Percentiles rank a stretch among this genome's conserved stretches.
Conservation (phyloP, 2,329 filamentous ascomycete species). For the Juglanconis juglandina region DNA sequence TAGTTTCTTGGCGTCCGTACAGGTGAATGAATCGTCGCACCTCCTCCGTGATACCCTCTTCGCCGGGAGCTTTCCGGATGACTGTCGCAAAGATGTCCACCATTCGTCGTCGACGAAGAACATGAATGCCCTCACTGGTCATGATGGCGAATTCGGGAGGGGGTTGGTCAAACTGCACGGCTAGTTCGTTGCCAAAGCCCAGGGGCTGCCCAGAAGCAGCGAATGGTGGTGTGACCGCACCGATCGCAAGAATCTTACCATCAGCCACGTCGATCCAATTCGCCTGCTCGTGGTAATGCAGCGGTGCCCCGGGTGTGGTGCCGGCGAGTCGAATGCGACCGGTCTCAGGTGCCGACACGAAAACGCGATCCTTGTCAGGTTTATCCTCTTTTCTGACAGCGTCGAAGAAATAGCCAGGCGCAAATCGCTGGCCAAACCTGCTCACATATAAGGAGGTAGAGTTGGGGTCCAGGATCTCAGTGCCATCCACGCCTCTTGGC, state of each 20-base stretch:
- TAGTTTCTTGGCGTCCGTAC: slow-evolving; percentile 85
- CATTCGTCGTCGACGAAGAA: slow-evolving; percentile 76
- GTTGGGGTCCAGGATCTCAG: slow-evolving; percentile 43
- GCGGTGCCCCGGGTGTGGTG: slow-evolving; percentile 39
- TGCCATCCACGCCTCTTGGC: slow-evolving; percentile 35
- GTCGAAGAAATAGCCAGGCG: slow-evolving; percentile 88
- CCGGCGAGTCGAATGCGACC: slow-evolving; percentile 70
- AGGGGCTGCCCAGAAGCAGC: slow-evolving; percentile 63
- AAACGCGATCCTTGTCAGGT: slow-evolving; percentile 64
- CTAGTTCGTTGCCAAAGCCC: slow-evolving; percentile 92
- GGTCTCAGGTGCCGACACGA: slow-evolving; percentile 83
- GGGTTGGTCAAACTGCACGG: slow-evolving; percentile 87
- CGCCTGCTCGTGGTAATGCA: slow-evolving; percentile 72
- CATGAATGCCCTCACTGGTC: slow-evolving; percentile 85
- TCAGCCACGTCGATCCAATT: slow-evolving; percentile 71
- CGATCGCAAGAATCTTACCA: slow-evolving; percentile 70
- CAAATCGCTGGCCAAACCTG: slow-evolving; percentile 58
- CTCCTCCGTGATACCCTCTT: slow-evolving; percentile 77
- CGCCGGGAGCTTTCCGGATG: slow-evolving; percentile 68
- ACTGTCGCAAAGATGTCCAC: slow-evolving; percentile 89
- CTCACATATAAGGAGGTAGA: slow-evolving; percentile 49
- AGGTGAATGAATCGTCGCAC: slow-evolving; percentile 78
- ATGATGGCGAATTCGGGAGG: slow-evolving; percentile 84
- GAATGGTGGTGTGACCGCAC: slow-evolving; percentile 70
- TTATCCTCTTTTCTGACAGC: slow-evolving; percentile 60